Evolutionary conservation across 2,329 filamentous ascomycete species (phyloP).

Genomic region (Exophiala oligosperma): DNA sequence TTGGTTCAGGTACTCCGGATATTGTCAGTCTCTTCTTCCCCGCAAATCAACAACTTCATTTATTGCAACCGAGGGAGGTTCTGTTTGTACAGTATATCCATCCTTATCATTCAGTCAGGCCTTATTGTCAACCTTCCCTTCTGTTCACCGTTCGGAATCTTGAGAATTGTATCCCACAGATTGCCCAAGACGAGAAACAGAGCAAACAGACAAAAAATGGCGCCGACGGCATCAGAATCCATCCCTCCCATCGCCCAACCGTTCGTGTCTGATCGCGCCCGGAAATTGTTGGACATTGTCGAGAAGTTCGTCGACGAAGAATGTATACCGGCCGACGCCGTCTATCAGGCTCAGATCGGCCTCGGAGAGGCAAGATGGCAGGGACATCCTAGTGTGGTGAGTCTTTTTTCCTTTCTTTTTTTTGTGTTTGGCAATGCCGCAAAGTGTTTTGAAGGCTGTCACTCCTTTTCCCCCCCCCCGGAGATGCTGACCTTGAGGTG

Average conservation of each 20-base stretch:
- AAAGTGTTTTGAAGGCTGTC: too few species aligned
- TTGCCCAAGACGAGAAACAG: neutral
- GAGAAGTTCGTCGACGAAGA: conserved; percentile 97
- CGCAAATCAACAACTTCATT: too few species aligned
- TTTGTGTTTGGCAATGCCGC: too few species aligned
- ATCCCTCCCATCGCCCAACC: conserved; percentile 60
- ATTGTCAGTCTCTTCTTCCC: neutral
- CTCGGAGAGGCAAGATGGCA: conserved; percentile 71
- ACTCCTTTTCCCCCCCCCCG: too few species aligned
- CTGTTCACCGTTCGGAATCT: too few species aligned
- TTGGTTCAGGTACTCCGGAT: neutral
- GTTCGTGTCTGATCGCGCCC: conserved; percentile 79
- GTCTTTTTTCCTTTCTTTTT: too few species aligned
- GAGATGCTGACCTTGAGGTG: too few species aligned
- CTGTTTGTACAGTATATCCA: too few species aligned
- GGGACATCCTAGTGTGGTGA: conserved; percentile 65
- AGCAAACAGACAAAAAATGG: neutral
- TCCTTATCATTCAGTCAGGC: too few species aligned
- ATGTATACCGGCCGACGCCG: conserved; percentile 80
- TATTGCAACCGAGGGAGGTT: too few species aligned
- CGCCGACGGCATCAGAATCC: conserved; percentile 46
- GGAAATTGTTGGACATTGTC: conserved; percentile 78
- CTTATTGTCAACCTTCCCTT: too few species aligned
- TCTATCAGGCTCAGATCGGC: conserved; percentile 79
- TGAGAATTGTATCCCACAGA: neutral